Evolutionary conservation across 148 eudicot genomes (phyloP), one percentile per base, ranked within the genome.

Genomic region (Persicaria maculosa): DNA sequence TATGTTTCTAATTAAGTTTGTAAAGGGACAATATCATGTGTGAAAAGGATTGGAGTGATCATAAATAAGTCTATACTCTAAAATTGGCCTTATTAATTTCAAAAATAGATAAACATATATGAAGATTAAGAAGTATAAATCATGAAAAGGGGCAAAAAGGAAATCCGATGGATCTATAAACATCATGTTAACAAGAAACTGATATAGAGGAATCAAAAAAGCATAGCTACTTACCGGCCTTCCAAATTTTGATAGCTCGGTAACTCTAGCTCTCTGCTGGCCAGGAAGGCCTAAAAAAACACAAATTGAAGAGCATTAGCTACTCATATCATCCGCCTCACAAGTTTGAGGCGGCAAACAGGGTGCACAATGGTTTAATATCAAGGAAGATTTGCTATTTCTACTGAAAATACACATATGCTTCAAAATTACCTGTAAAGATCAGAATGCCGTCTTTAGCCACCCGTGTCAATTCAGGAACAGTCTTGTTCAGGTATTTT

Each of bases 401-500:
- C 40, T 58, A 36, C 64, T 19, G 8, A 7, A 20, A 19, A 17
- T 1, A 58, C 65, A 22, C 65, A 6, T 36, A 64, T 36, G 69
- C 46, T 11, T 64, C 36, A 64, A 17, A 64, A 64, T 73, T 86
- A 92, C 99, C 99, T 64, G 99, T 77, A 73, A 95, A 88, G 50
- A 95, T 84, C 74, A 92, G 91, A 52, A 92, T 74, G 15, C 99
- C 97, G 68, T 87, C 96, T 74, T 92, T 22, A 72, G 96, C 79
- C 44, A 95, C 96, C 83, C 99, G 84, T 10, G 90, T 92, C 71
- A 95, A 79, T 76, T 95, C 99, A 6, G 97, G 99, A 79, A 92
- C 79, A 71, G 99, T 90, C 84, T 83, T 95, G 88, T 95, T 95
- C 47, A 95, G 80, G 83, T 92, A 90, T 72, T 84, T 92, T 47